Evolutionary conservation across 2,329 filamentous ascomycete species (phyloP).

Genomic region (Aspergillus sp.): DNA sequence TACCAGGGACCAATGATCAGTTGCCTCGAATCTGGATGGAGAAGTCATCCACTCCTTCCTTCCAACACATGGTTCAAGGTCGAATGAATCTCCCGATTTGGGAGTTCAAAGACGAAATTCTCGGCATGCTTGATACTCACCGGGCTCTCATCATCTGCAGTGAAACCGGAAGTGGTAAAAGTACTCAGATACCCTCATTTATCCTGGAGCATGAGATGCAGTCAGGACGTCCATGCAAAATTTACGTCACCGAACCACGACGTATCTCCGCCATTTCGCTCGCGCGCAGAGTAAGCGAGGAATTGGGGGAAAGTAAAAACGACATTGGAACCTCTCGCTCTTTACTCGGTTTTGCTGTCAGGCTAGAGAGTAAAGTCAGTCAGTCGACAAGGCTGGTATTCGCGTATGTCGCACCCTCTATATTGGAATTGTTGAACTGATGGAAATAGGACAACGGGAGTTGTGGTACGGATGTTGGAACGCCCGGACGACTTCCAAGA

Average conservation of each 20-base stretch:
- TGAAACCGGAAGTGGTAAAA: constrained; percentile 96
- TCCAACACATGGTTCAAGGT: constrained; percentile 74
- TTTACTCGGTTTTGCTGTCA: constrained; percentile 90
- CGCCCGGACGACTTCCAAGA: constrained; percentile 81
- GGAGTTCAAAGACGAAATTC: constrained; percentile 74
- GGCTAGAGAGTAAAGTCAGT: constrained; percentile 83
- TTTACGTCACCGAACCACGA: constrained; percentile 93
- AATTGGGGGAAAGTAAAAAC: constrained; percentile 79
- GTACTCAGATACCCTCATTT: constrained; percentile 94
- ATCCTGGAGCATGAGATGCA: constrained; percentile 85
- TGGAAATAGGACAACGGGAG: constrained; percentile 59
- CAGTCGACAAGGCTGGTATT: constrained; percentile 83
- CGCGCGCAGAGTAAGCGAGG: constrained; percentile 88
- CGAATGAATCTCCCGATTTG: constrained; percentile 88
- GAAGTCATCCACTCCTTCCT: constrained; percentile 55
- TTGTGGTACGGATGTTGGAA: constrained; percentile 98
- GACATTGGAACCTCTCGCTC: constrained; percentile 82
- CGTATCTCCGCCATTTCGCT: constrained; percentile 95
- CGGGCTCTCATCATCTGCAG: constrained; percentile 93
- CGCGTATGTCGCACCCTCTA: constrained; percentile 57
- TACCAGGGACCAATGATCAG: constrained; percentile 35
- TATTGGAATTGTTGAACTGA: constrained; percentile 11
- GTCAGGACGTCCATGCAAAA: constrained; percentile 78
- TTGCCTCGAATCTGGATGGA: constrained; percentile 53
- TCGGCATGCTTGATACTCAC: constrained; percentile 72